phyloP scores from a whole-genome alignment of 1,284 basidiomycete genomes.

The Ceratobasidium sp. region DNA sequence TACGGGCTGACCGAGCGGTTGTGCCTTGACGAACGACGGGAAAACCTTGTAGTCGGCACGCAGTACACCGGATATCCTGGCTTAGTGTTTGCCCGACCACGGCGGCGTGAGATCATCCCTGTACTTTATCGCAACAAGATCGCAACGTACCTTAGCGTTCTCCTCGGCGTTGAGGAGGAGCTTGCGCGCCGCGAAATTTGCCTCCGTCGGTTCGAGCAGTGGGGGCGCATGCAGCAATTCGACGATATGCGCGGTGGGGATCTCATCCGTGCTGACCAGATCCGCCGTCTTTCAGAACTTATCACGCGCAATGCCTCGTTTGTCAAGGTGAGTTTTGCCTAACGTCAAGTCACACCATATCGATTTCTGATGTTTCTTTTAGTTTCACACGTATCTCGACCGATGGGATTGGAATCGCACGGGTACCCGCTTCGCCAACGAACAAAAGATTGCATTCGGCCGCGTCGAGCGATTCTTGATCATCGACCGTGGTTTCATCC shows the following conservation, averaged over 20 bases:
- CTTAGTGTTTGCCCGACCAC: conserved; percentile 13
- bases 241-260: background rate
- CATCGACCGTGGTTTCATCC: background rate
- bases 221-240: background rate
- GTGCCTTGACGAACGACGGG: background rate
- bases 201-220: background rate
- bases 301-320: background rate
- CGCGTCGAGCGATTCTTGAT: conserved; percentile 15
- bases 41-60: background rate
- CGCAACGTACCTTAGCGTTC: background rate
- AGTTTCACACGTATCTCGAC: conserved; percentile 3
- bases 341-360: background rate
- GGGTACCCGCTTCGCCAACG: background rate
- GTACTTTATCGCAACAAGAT: background rate
- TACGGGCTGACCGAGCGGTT: conserved; percentile 13
- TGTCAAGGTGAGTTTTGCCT: conserved; percentile 7
- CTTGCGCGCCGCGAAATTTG: too few species aligned
- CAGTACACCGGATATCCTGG: background rate
- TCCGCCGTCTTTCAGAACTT: background rate
- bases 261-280: background rate
- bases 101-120: background rate
- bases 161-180: background rate
- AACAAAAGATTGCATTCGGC: background rate
- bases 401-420: conserved; percentile 7
- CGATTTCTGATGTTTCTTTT: background rate